phyloP scores from a whole-genome alignment of 2,329 filamentous ascomycete species.

The Clathrospora elynae region DNA sequence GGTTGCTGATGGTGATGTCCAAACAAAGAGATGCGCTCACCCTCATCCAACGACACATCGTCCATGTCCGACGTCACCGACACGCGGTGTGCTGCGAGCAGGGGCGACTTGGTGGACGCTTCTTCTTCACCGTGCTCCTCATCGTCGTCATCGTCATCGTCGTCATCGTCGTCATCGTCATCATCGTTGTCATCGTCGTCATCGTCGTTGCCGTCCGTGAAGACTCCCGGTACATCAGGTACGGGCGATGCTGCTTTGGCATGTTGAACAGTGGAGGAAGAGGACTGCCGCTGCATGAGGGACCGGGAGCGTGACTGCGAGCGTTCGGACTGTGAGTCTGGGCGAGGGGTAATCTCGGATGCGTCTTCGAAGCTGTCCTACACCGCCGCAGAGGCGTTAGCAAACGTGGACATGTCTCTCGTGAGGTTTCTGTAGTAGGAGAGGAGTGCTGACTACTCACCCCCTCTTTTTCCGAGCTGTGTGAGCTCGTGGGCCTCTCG shows the following conservation, averaged over 20 bases:
- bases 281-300: slow-evolving; percentile 51
- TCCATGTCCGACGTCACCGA: slow-evolving; percentile 63
- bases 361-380: slow-evolving; percentile 86
- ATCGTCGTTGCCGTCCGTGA: slow-evolving; percentile 17
- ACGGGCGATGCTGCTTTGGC: slow-evolving; percentile 27
- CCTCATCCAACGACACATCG: slow-evolving; percentile 67
- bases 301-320: slow-evolving; percentile 57
- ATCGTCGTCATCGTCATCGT: slow-evolving; percentile 17
- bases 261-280: slow-evolving; percentile 38
- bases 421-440: not conserved
- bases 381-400: slow-evolving; percentile 19
- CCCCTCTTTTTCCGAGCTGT: slow-evolving; percentile 41
- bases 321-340: slow-evolving; percentile 49
- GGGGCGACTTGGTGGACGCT: slow-evolving; percentile 56
- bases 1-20: not conserved
- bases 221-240: slow-evolving; percentile 25
- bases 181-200: slow-evolving; percentile 20
- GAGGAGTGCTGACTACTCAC: slow-evolving; percentile 22
- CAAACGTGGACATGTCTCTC: slow-evolving; percentile 1
- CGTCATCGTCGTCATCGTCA: slow-evolving; percentile 15
- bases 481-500: slow-evolving; percentile 36
- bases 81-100: slow-evolving; percentile 58
- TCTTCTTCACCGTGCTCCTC: slow-evolving; percentile 20
- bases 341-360: slow-evolving; percentile 60
- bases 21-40: slow-evolving; percentile 51